Evolutionary conservation across 306 rosid genomes (phyloP), one percentile per base, ranked within the genome.

Genomic region (Trifolium pratense): DNA sequence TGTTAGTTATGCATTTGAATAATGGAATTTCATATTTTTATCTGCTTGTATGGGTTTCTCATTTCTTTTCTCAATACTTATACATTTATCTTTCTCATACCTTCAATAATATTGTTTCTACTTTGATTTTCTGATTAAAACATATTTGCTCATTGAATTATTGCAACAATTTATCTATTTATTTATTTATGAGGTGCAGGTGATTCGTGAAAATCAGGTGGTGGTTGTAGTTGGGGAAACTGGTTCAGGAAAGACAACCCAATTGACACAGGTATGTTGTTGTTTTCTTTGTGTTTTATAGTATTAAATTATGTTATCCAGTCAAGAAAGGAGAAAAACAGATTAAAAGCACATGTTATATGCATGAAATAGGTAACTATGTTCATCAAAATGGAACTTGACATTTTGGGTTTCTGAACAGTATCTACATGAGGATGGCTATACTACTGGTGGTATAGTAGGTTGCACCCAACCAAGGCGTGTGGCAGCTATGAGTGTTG

Each of bases 391-490:
- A 37, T 51, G 45, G 46, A 63, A 23, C 66, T 74, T 84, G 73
- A 74, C 84, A 64, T 80, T 78, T 75, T 75, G 15, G 9, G 31
- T 82, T 76, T 63, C 42, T 83, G 79, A 73, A 65, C 90, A 94
- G 98, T 94, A 91, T 86, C 95, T 94, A 42, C 80, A 87, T 66
- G 98, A 94, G 78, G 98, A 91, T 82, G 97, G 97, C 73, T 94
- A 91, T 69, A 91, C 98, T 45, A 64, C 63, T 29, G 79, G 80
- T 71, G 96, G 97, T 32, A 77, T 94, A 61, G 84, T 94, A 69
- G 98, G 98, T 49, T 94, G 98, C 83, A 94, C 98, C 78, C 98
- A 94, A 83, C 98, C 98, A 32, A 91, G 98, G 83, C 98, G 98
- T 85, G 98, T 94, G 77, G 98, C 98, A 36, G 98, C 98, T 74